Evolutionary conservation across 202 grass and related monocot species (phyloP).

Genomic region (Panicum virgatum): DNA sequence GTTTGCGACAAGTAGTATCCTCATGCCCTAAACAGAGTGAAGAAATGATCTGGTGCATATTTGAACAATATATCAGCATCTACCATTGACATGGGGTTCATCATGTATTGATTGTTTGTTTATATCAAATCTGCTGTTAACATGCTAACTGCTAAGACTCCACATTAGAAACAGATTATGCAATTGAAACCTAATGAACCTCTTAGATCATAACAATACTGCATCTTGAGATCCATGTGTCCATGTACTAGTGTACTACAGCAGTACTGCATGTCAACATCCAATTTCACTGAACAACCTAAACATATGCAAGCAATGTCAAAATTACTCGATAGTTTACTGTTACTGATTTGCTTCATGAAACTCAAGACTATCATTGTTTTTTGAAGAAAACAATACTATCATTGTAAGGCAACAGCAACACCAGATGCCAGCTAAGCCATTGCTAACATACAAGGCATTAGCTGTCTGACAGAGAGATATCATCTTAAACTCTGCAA

Average conservation of each 20-base stretch:
- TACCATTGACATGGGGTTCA: background rate
- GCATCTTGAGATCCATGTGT: background rate
- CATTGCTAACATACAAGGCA: background rate
- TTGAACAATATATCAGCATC: slow-evolving; percentile 6
- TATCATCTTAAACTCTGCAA: background rate
- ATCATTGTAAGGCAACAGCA: background rate
- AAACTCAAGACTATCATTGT: background rate
- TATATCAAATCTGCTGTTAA: background rate
- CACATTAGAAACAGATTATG: slow-evolving; percentile 14
- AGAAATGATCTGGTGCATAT: background rate
- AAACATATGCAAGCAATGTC: background rate
- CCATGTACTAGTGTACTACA: background rate
- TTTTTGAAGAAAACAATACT: too few relatives aligned
- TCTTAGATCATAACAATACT: background rate
- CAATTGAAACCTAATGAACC: background rate
- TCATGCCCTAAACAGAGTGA: background rate
- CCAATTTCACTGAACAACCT: background rate
- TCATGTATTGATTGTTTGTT: background rate
- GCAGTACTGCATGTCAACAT: background rate
- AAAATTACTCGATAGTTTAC: background rate
- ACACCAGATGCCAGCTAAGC: background rate
- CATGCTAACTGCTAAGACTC: slow-evolving; percentile 5
- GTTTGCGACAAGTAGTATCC: background rate
- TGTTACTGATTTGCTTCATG: background rate
- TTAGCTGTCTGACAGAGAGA: background rate